These are phyloP conservation scores for Geotrichum phurueaensis DNA, from an alignment of 1,139 yeast species.

Conservation along the genomic window DNA sequence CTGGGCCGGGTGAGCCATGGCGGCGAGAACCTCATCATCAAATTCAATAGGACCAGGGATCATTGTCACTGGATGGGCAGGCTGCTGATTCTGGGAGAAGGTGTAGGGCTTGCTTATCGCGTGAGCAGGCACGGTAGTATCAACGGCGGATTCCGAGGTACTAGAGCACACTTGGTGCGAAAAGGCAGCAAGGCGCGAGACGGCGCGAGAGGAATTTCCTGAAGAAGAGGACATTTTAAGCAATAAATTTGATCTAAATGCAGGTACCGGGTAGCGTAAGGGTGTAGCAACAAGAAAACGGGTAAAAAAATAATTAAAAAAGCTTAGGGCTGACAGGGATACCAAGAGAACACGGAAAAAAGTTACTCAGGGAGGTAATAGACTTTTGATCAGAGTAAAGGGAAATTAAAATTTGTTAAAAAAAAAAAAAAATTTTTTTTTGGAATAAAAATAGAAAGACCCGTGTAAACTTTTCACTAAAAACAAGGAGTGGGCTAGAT, in stretches of 20 bases:
- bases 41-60: slow-evolving; percentile 95
- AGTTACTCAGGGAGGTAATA: not conserved
- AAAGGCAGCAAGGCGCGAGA: slow-evolving; percentile 5
- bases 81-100: slow-evolving; percentile 15
- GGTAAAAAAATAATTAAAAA: not conserved
- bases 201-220: not conserved
- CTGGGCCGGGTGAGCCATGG: slow-evolving; percentile 80
- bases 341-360: not conserved
- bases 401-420: too few species aligned
- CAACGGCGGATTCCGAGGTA: not conserved
- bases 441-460: not conserved
- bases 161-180: slow-evolving; percentile 7
- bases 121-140: not conserved
- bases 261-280: not conserved
- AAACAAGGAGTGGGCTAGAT: not conserved
- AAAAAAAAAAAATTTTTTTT: too few species aligned
- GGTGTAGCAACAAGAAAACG: not conserved
- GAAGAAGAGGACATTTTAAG: not conserved
- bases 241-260: not conserved
- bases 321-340: not conserved
- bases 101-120: not conserved
- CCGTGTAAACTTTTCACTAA: not conserved
- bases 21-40: slow-evolving; percentile 70
- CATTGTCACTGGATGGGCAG: slow-evolving; percentile 51
- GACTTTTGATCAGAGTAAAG: too few species aligned